Evolutionary conservation across 2,329 filamentous ascomycete genomes (phyloP), one percentile per base, ranked within the genome.

Genomic region (Pyrenochaeta sp.): DNA sequence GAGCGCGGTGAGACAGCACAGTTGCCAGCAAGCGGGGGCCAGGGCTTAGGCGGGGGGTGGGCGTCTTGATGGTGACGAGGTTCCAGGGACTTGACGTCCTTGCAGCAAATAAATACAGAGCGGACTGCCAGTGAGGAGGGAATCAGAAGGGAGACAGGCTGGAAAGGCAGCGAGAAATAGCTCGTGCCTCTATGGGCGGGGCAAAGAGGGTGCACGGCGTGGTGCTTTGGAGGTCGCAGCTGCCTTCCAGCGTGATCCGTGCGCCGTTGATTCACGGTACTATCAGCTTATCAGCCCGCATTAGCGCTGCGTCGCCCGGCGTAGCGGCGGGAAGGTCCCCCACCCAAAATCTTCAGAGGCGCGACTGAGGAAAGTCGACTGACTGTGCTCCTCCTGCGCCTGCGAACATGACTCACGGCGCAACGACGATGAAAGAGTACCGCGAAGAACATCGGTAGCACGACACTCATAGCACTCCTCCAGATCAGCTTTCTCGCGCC

Each of bases 281-380:
- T 63, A 64, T 66, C 64, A 61, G 57, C 63, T 61, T 64, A 63
- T 61, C 64, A 39, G 51, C 18, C 47, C 41, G 54, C 60, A 61
- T 36, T 60, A 61, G 56, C 46, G 33, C 46, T 30, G 50, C 52
- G 43, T 48, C 42, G n/a, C 36, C 36, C 42, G 51, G 43, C 32
- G 18, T 45, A 45, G 42, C 41, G 43, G 31, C 46, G 56, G 57
- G 39, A 51, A 30, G 5, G 52, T 63, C 40, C 65, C 65, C 65
- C 63, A 63, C 65, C 56, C 55, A 56, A 59, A 60, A 58, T 56
- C 58, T 61, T 54, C 51, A 55, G 41, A 41, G 49, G 54, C 51
- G 54, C 61, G 57, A 62, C 63, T 60, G 62, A 51, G 35, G 56
- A 23, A 52, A 52, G 44, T 42, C 30, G n/a, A 32, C 27, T 21